Percentiles rank a stretch among this genome's conserved stretches.
phyloP scores from a whole-genome alignment of 257 asterid species.

The Nicotiana undulata region DNA sequence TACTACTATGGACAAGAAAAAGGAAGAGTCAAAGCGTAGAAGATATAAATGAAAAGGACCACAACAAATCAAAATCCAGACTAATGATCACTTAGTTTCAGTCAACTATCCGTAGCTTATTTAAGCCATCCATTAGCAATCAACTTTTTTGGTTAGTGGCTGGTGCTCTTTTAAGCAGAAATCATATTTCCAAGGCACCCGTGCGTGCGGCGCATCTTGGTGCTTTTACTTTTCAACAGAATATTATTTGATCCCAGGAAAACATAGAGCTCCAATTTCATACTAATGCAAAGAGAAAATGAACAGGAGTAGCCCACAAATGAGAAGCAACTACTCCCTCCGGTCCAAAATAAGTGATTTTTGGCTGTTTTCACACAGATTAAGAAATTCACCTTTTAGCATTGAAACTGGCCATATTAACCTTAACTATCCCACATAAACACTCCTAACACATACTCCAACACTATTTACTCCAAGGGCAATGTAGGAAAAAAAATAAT shows the following conservation, averaged over 20 bases:
- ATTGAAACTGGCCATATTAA: too few relatives aligned
- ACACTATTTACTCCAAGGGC: too few relatives aligned
- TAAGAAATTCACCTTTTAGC: too few relatives aligned
- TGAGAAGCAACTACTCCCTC: not conserved
- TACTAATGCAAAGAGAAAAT: not conserved
- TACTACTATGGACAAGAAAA: not conserved
- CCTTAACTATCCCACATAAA: too few relatives aligned
- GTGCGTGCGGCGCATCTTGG: not conserved
- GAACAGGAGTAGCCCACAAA: not conserved
- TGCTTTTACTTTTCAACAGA: slow-evolving; percentile 4
- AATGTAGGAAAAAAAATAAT: too few relatives aligned
- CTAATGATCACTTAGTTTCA: slow-evolving; percentile 14
- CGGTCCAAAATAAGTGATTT: too few relatives aligned
- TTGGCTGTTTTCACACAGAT: too few relatives aligned
- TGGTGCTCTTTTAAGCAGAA: slow-evolving; percentile 6
- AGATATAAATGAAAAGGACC: slow-evolving; percentile 12
- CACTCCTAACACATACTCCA: too few relatives aligned
- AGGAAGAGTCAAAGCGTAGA: slow-evolving; percentile 23
- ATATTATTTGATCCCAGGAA: not conserved
- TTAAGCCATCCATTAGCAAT: slow-evolving; percentile 23
- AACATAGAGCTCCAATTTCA: not conserved
- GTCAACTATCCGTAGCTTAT: slow-evolving; percentile 28
- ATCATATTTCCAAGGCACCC: slow-evolving; percentile 8
- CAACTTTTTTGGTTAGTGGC: slow-evolving; percentile 17
- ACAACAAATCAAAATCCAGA: slow-evolving; percentile 15